Evolutionary conservation across 1,284 basidiomycete genomes (phyloP).

Genomic region (Sporisorium exsertum): DNA sequence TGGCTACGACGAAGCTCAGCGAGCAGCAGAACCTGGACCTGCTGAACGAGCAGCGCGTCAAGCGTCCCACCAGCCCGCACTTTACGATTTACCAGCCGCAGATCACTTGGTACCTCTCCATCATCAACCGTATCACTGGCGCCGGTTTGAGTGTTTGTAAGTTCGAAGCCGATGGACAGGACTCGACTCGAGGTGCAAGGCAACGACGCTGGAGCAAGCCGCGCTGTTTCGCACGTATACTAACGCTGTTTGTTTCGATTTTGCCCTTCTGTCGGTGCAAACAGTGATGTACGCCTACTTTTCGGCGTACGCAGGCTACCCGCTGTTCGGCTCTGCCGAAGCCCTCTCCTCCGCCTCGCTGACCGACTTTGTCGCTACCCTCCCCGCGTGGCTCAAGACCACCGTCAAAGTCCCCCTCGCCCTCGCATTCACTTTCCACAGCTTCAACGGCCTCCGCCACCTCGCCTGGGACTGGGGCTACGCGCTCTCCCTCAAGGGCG

Average conservation of each 20-base stretch:
- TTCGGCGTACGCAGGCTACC: constrained; percentile 85
- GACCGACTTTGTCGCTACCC: constrained; percentile 77
- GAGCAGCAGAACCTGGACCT: constrained; percentile 75
- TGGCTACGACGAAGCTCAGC: constrained; percentile 65
- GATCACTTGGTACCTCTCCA: constrained; percentile 85
- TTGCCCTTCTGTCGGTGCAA: background rate
- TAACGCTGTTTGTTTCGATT: background rate
- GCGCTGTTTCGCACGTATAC: background rate
- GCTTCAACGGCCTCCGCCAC: constrained; percentile 90
- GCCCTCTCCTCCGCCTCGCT: constrained; percentile 81
- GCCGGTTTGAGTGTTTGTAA: constrained; percentile 74
- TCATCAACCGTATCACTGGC: constrained; percentile 87
- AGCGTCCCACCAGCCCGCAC: constrained; percentile 89
- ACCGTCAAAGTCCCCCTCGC: constrained; percentile 58
- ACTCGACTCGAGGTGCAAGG: no score
- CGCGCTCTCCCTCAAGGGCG: constrained; percentile 65
- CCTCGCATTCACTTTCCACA: constrained; percentile 76
- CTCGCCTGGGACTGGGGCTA: constrained; percentile 89
- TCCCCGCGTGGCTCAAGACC: constrained; percentile 70
- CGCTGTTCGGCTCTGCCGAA: constrained; percentile 74
- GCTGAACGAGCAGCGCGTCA: constrained; percentile 85
- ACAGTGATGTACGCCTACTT: constrained; percentile 84
- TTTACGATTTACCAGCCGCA: constrained; percentile 97
- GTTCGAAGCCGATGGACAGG: constrained; percentile 18
- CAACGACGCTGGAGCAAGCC: no score